Conservation (phyloP, 2,329 filamentous ascomycete genomes). For the Calonectria pauciramosa region DNA sequence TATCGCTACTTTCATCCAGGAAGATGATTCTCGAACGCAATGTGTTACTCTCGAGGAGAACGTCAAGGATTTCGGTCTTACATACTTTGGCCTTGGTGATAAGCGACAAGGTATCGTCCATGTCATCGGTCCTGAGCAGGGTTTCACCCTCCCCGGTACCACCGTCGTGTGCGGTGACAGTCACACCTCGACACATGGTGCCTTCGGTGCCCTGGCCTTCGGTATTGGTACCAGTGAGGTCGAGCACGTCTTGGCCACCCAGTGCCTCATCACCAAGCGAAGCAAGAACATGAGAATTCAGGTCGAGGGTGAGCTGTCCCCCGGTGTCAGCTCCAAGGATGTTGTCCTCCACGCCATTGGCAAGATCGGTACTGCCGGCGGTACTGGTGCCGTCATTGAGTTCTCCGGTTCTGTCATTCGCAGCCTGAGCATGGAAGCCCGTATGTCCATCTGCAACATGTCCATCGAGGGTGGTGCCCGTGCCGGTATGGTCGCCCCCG, state of each 20-base stretch:
- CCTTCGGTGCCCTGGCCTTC: conserved; percentile 94
- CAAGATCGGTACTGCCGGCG: conserved; percentile 93
- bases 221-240: conserved; percentile 99
- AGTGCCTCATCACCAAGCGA: conserved; percentile 92
- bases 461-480: conserved; percentile 95
- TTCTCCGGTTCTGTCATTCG: conserved; percentile 97
- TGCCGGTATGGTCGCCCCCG: conserved; percentile 96
- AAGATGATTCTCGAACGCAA: conserved; percentile 93
- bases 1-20: conserved; percentile 92
- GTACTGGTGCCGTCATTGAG: conserved; percentile 95
- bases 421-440: conserved; percentile 91
- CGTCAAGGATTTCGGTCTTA: conserved; percentile 95
- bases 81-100: conserved; percentile 96
- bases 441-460: conserved; percentile 99
- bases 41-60: conserved; percentile 97
- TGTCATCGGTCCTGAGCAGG: conserved; percentile 98
- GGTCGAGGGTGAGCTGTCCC: conserved; percentile 89
- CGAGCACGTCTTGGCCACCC: conserved; percentile 97
- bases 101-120: conserved; percentile 99
- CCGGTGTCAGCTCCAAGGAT: conserved; percentile 96
- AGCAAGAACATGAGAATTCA: conserved; percentile 99
- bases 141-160: conserved; percentile 96
- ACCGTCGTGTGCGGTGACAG: conserved; percentile 98
- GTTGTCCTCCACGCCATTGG: conserved; percentile 94
- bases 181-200: conserved; percentile 97